phyloP scores from a whole-genome alignment of 805 yeast genomes.

The Candida sonorensis region DNA sequence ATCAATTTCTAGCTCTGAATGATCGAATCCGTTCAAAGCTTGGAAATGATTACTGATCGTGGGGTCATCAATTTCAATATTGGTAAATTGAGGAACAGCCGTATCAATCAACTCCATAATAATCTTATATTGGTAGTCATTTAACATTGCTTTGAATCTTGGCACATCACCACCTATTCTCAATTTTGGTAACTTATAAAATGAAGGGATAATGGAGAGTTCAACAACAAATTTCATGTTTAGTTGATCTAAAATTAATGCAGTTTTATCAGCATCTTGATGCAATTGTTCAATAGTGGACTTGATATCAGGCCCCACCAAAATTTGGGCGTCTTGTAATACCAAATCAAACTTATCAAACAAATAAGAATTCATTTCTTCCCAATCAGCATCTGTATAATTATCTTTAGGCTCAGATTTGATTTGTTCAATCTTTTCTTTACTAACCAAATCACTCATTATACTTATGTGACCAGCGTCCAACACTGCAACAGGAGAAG shows the following conservation, averaged over 20 bases:
- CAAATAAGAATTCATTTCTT: conserved; percentile 67
- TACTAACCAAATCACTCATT: conserved; percentile 71
- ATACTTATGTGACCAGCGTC: conserved; percentile 96
- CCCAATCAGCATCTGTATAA: conserved; percentile 68
- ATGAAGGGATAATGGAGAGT: conserved; percentile 78
- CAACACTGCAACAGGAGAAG: conserved; percentile 82
- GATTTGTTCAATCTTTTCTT: conserved; percentile 58
- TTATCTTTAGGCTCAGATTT: conserved; percentile 50
- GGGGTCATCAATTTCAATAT: too few relatives aligned
- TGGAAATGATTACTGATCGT: too few relatives aligned
- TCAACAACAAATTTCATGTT: conserved; percentile 71
- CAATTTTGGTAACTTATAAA: conserved; percentile 63
- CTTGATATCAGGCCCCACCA: conserved; percentile 78
- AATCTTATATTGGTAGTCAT: conserved; percentile 86
- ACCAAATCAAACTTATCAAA: conserved; percentile 78
- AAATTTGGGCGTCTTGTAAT: conserved; percentile 78
- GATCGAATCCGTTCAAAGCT: too few relatives aligned
- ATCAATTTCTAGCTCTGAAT: too few relatives aligned
- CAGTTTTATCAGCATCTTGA: conserved; percentile 35
- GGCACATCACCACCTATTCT: conserved; percentile 77
- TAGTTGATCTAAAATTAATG: conserved; percentile 68
- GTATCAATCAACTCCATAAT: conserved; percentile 71
- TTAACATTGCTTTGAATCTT: conserved; percentile 58
- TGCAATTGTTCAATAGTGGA: conserved; percentile 72
- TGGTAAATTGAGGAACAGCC: conserved; percentile 55